Percentiles rank a stretch among this genome's conserved stretches.
Conservation (phyloP, 495 filamentous ascomycete genomes). For the Trichoderma parareesei region DNA sequence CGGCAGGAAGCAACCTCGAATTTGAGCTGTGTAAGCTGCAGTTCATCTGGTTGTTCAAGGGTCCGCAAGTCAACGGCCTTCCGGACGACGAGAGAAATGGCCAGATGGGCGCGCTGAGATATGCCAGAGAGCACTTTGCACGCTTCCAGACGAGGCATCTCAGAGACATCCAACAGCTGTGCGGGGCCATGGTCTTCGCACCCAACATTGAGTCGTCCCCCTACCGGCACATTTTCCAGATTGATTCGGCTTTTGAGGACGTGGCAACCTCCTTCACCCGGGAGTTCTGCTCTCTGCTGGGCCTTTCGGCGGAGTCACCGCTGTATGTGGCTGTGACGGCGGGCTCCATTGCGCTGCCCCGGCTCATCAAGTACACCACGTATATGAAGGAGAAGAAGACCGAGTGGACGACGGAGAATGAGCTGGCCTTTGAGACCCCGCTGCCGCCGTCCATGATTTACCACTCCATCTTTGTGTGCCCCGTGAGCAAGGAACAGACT, state of each 20-base stretch:
- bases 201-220: conserved; percentile 61
- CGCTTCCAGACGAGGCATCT: conserved; percentile 54
- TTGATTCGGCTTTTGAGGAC: conserved; percentile 64
- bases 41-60: conserved; percentile 73
- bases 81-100: conserved; percentile 36
- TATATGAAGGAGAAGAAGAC: conserved; percentile 82
- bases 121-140: conserved; percentile 58
- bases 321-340: conserved; percentile 88
- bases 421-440: conserved; percentile 88
- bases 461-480: conserved; percentile 96
- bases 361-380: conserved; percentile 68
- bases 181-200: conserved; percentile 68
- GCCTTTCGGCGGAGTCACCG: conserved; percentile 78
- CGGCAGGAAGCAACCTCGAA: conserved; percentile 82
- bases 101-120: conserved; percentile 51
- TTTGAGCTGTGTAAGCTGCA: conserved; percentile 86
- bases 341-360: conserved; percentile 82
- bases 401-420: conserved; percentile 87
- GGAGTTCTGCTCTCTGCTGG: conserved; percentile 90
- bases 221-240: conserved; percentile 68
- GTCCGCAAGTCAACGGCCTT: conserved; percentile 34
- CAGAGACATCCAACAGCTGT: conserved; percentile 67
- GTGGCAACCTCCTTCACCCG: conserved; percentile 77
- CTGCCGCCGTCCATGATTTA: conserved; percentile 81
- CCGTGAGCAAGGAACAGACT: conserved; percentile 90